phyloP scores from a whole-genome alignment of 768 basidiomycete species.

The Suillus lakei region DNA sequence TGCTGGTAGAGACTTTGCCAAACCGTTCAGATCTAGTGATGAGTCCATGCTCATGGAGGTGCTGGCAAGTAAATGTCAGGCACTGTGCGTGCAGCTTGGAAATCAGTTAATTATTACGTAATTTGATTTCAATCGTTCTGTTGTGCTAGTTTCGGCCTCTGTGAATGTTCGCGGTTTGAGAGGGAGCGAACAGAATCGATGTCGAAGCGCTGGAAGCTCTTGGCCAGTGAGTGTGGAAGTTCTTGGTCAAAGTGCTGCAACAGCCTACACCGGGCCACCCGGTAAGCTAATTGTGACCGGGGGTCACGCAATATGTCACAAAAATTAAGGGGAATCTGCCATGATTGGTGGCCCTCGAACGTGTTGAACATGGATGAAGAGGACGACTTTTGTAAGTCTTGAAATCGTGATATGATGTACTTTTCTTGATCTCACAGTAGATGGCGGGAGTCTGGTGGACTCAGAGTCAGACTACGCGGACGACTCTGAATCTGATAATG shows the following conservation, averaged over 20 bases:
- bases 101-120: constrained; percentile 5
- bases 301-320: background rate
- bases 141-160: background rate
- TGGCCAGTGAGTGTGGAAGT: background rate
- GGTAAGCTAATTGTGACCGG: background rate
- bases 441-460: constrained; percentile 48
- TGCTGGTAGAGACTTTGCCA: constrained; percentile 73
- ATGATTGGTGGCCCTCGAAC: background rate
- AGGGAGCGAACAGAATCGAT: background rate
- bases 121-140: constrained; percentile 6
- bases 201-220: background rate
- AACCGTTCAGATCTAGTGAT: constrained; percentile 79
- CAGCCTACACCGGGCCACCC: background rate
- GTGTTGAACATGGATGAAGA: constrained; percentile 15
- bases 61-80: background rate
- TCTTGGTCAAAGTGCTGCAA: constrained; percentile 1
- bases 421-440: constrained; percentile 35
- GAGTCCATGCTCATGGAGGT: constrained; percentile 49
- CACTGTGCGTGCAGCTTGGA: background rate
- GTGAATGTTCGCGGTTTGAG: background rate
- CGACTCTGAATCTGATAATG: constrained; percentile 6
- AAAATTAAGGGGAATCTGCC: background rate
- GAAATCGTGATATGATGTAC: constrained; percentile 47
- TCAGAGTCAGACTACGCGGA: constrained; percentile 28
- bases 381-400: constrained; percentile 28